Percentiles rank a stretch among this genome's conserved stretches.
Evolutionary conservation across 768 basidiomycete genomes (phyloP).

Genomic region (Hericium rajendrae): DNA sequence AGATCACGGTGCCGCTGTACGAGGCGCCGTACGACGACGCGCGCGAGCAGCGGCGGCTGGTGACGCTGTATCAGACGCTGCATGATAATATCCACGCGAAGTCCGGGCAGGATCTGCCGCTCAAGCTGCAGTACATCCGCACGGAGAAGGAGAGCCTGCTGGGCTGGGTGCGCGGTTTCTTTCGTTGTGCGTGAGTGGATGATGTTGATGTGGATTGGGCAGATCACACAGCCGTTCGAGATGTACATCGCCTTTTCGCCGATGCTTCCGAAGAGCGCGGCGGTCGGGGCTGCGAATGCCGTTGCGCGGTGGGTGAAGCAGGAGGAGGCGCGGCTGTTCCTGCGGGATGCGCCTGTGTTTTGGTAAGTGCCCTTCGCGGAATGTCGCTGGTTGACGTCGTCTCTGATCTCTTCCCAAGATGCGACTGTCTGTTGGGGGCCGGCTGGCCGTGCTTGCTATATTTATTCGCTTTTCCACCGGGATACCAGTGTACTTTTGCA

Average conservation of each 20-base stretch:
- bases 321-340: slow-evolving; percentile 73
- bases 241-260: slow-evolving; percentile 80
- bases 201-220: not conserved
- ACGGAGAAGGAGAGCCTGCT: slow-evolving; percentile 84
- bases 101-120: slow-evolving; percentile 67
- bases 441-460: no score
- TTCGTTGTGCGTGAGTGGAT: not conserved
- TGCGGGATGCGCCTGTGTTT: slow-evolving; percentile 87
- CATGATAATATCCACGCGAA: slow-evolving; percentile 88
- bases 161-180: slow-evolving; percentile 72
- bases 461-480: no score
- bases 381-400: no score
- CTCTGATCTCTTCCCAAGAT: no score
- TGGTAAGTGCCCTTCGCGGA: slow-evolving; percentile 17
- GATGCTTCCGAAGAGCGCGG: slow-evolving; percentile 77
- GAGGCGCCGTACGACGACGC: slow-evolving; percentile 73
- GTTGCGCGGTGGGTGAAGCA: slow-evolving; percentile 88
- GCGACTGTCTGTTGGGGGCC: no score
- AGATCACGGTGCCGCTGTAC: slow-evolving; percentile 78
- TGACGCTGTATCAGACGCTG: slow-evolving; percentile 79
- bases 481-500: not conserved
- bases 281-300: slow-evolving; percentile 80
- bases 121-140: slow-evolving; percentile 82
- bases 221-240: slow-evolving; percentile 94
- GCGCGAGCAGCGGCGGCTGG: slow-evolving; percentile 53